Evolutionary conservation across 2,329 filamentous ascomycete species (phyloP).

Genomic region (Arthrobotrys sphaeroides): DNA sequence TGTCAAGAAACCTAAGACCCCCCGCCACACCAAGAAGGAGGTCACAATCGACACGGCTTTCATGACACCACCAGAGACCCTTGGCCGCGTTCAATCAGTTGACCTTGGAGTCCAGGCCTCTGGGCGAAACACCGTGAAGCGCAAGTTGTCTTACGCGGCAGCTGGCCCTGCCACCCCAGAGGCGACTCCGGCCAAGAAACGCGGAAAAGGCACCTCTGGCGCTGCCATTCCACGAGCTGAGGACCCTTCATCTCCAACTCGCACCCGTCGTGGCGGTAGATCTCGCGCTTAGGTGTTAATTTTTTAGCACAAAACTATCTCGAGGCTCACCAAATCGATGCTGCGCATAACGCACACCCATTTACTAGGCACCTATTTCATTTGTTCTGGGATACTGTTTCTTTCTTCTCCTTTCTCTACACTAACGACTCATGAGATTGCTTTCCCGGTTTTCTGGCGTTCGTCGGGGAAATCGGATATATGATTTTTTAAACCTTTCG

Average conservation of each 20-base stretch:
- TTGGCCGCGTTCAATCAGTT: conserved; percentile 27
- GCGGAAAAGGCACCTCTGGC: conserved; percentile 17
- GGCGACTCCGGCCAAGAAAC: conserved; percentile 50
- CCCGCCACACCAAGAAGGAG: conserved; percentile 27
- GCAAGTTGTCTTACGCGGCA: conserved; percentile 40
- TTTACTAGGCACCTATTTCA: conserved; percentile 12
- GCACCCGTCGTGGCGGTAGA: conserved; percentile 32
- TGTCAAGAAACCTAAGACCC: conserved; percentile 35
- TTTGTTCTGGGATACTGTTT: conserved; percentile 12
- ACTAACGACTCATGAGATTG: conserved; percentile 44
- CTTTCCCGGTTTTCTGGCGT: conserved; percentile 31
- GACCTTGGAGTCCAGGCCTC: conserved; percentile 13
- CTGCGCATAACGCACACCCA: neutral
- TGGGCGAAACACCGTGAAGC: conserved; percentile 28
- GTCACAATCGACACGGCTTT: conserved; percentile 38
- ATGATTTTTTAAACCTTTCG: conserved; percentile 3
- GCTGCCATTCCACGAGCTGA: conserved; percentile 13
- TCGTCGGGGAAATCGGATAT: conserved; percentile 33
- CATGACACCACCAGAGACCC: conserved; percentile 39
- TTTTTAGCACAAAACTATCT: neutral
- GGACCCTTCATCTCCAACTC: conserved; percentile 15
- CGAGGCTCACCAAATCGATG: neutral
- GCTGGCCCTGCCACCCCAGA: conserved; percentile 41
- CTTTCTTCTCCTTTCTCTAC: conserved; percentile 11
- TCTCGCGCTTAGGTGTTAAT: conserved; percentile 28